Conservation (phyloP, 2,329 filamentous ascomycete genomes). For the Diaporthe sp. region DNA sequence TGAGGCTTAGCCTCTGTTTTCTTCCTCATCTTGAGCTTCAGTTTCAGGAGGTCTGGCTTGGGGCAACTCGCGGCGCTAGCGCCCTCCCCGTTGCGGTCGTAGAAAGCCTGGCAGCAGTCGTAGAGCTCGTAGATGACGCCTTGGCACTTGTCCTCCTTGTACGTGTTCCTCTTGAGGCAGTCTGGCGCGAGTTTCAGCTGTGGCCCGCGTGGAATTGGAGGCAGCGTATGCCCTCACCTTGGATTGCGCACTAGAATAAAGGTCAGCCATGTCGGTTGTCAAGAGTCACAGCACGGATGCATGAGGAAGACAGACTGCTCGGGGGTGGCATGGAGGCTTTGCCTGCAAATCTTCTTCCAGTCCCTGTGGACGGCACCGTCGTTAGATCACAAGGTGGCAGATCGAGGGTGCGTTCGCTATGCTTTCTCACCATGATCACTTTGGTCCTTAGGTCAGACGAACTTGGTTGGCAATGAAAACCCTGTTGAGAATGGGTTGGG, state of each 20-base stretch:
- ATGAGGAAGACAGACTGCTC: constrained; percentile 73
- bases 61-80: constrained; percentile 88
- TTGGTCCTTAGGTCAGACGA: background rate
- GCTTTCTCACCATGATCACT: constrained; percentile 37
- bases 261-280: constrained; percentile 2
- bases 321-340: constrained; percentile 86
- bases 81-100: constrained; percentile 81
- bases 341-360: constrained; percentile 79
- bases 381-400: background rate
- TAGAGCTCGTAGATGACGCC: constrained; percentile 86
- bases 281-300: background rate
- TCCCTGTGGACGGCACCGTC: constrained; percentile 49
- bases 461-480: background rate
- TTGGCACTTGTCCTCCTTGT: constrained; percentile 88
- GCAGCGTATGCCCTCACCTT: constrained; percentile 69
- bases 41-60: constrained; percentile 80
- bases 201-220: background rate
- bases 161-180: constrained; percentile 87
- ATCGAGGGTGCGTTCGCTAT: background rate
- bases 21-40: constrained; percentile 85
- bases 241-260: constrained; percentile 82
- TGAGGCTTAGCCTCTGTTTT: constrained; percentile 42
- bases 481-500: constrained; percentile 17
- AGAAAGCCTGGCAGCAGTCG: constrained; percentile 93
- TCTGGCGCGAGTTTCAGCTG: constrained; percentile 62